A percentile compares a stretch with the other conserved stretches of the same genome.
phyloP scores from a whole-genome alignment of 2,329 filamentous ascomycete genomes.

The Drechslerella dactyloides region DNA sequence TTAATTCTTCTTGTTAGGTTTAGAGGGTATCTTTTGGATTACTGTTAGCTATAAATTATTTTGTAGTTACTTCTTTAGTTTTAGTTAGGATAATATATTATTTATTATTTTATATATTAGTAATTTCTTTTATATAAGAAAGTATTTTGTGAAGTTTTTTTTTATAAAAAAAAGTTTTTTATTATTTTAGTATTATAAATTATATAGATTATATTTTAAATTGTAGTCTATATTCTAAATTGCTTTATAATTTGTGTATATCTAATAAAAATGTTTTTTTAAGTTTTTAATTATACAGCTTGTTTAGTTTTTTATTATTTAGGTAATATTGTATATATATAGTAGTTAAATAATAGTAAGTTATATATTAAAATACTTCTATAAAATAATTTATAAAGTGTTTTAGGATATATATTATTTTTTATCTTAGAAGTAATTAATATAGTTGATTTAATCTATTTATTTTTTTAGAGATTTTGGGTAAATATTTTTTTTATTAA shows the following conservation, averaged over 20 bases:
- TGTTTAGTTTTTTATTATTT: conserved; percentile 2
- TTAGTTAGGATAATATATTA: conserved; percentile 3
- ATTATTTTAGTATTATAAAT: conserved; percentile 18
- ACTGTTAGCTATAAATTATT: neutral
- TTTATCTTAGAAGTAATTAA: neutral
- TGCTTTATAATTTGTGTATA: conserved; percentile 2
- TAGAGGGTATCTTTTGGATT: neutral
- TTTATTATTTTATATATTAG: conserved; percentile 13
- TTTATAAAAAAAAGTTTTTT: conserved; percentile 13
- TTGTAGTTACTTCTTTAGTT: neutral
- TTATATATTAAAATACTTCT: neutral
- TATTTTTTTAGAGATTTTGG: conserved; percentile 7
- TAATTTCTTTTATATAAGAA: conserved; percentile 30
- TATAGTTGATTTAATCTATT: neutral
- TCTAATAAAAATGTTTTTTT: conserved; percentile 13
- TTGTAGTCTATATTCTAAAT: conserved; percentile 4
- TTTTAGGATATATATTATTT: neutral
- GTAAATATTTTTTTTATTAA: conserved; percentile 6
- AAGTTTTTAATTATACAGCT: conserved; percentile 3
- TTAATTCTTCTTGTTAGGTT: conserved; percentile 7
- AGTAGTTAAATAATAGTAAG: neutral
- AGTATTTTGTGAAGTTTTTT: conserved; percentile 12
- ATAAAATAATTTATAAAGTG: conserved; percentile 2
- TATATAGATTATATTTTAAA: conserved; percentile 17
- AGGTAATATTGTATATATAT: too few species aligned